These are phyloP conservation scores for Dentiscutata heterogama DNA, from an alignment of 371 early-diverging fungal genomes.

Conservation along the genomic window DNA sequence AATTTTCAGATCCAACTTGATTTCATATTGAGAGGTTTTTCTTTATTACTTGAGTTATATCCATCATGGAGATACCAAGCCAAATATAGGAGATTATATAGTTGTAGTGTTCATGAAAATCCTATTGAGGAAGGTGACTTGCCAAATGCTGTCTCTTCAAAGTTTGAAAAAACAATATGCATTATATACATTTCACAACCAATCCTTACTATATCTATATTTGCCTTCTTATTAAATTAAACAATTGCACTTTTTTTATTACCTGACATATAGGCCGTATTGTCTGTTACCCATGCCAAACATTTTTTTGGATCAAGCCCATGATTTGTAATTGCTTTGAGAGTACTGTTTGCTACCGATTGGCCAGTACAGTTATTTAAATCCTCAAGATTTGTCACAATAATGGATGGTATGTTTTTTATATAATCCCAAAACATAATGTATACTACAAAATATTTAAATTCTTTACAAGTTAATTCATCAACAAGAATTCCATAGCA, in stretches of 20 bases:
- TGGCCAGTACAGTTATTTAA: too few relatives aligned
- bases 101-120: neutral
- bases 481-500: neutral
- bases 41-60: slow-evolving; percentile 17
- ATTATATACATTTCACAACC: neutral
- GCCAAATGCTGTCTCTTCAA: neutral
- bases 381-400: too few relatives aligned
- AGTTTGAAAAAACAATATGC: neutral
- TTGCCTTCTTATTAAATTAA: neutral
- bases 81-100: neutral
- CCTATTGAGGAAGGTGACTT: neutral
- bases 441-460: neutral
- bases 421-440: neutral
- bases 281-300: neutral
- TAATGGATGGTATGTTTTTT: neutral
- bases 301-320: neutral
- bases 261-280: slow-evolving; percentile 7
- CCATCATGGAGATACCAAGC: neutral
- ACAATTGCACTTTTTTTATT: neutral
- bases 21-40: neutral
- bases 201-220: neutral
- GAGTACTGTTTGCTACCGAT: too few relatives aligned
- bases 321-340: too few relatives aligned
- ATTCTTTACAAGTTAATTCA: neutral
- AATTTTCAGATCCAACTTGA: neutral